A percentile compares a stretch with the other conserved stretches of the same genome.
Evolutionary conservation across 345 rosid species (phyloP).

Genomic region (Mangifera indica): DNA sequence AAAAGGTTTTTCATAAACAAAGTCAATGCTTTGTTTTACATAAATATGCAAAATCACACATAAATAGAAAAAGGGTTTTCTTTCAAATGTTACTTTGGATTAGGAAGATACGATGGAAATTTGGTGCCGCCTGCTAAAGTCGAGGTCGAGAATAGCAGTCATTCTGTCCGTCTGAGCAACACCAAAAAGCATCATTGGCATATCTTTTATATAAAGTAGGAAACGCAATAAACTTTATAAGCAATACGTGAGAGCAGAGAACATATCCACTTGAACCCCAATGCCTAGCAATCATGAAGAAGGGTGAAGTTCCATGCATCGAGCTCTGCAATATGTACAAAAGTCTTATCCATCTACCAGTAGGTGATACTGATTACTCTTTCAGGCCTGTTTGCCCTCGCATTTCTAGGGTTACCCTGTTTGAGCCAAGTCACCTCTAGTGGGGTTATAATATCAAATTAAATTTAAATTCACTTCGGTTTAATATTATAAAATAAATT

Average conservation of each 20-base stretch:
- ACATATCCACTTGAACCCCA: constrained; percentile 24
- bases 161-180: constrained; percentile 16
- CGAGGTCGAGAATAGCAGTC: constrained; percentile 3
- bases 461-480: too few species aligned
- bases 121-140: background rate
- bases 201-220: constrained; percentile 21
- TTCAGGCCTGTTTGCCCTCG: background rate
- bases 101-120: background rate
- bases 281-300: constrained; percentile 35
- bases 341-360: background rate
- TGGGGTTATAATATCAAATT: too few species aligned
- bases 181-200: constrained; percentile 20
- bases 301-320: constrained; percentile 39
- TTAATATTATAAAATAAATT: too few species aligned
- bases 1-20: background rate
- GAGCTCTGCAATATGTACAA: constrained; percentile 31
- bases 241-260: constrained; percentile 9
- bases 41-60: background rate
- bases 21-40: constrained; percentile 11
- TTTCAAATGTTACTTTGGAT: background rate
- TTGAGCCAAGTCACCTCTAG: too few species aligned
- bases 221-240: constrained; percentile 14
- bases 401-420: too few species aligned
- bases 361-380: background rate
- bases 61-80: background rate